Evolutionary conservation across 495 filamentous ascomycete genomes (phyloP), one percentile per base, ranked within the genome.

Genomic region (Oidiodendron maius): DNA sequence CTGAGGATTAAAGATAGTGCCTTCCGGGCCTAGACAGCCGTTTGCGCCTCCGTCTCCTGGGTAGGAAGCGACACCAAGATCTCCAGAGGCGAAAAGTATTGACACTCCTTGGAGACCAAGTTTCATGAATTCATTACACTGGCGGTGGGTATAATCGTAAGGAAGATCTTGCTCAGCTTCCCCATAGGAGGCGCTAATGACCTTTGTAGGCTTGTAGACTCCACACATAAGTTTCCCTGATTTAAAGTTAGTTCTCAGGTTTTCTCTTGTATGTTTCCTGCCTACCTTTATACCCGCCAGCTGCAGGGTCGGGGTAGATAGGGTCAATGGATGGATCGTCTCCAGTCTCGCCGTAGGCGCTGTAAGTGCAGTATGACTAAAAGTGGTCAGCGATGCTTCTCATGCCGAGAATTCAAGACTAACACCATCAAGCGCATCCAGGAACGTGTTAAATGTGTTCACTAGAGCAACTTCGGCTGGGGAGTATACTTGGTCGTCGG

Each of bases 231-330:
- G 52, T 40, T 55, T 28, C 6, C 46, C 46, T 40, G 36, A 3
- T 25, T 22, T 40, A 16, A 24, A n/a, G 8, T 48, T 13, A 48
- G 45, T 40, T n/a, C n/a, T n/a, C n/a, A n/a, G n/a, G n/a, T 37
- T 75, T 78, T 39, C 71, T 70, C 68, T 81, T 81, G 9, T 72
- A 78, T 8, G 63, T 83, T 82, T n/a, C n/a, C n/a, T n/a, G n/a
- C n/a, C n/a, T n/a, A n/a, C 77, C 80, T 36, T 72, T 69, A 69
- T 80, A 84, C 10, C 74, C 79, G 5, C 67, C 69, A 0, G 64
- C 32, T 38, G 66, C 57, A 2, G 71, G 65, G 60, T 82, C 69
- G 4, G 78, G 78, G 51, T 84, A 84, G 9, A 64, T 51, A 0
- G 76, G 72, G 50, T 81, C 78, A 28, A 68, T 34, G 17, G 11